phyloP scores from a whole-genome alignment of 495 filamentous ascomycete species.

The Choiromyces venosus region DNA sequence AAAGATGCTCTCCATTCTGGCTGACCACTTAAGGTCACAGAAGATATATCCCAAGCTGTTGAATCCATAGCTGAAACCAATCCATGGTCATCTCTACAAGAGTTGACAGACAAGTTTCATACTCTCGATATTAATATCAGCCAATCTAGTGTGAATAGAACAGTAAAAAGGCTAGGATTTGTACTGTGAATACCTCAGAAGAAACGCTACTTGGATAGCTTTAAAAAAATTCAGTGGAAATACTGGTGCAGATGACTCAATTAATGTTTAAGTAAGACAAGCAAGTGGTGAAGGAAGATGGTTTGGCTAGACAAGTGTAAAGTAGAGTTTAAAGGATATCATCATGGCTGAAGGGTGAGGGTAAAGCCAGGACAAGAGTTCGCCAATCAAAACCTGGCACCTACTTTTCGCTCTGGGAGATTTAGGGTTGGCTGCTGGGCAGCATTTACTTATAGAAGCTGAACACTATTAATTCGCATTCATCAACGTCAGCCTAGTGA shows the following conservation, averaged over 20 bases:
- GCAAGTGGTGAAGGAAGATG: too few species aligned
- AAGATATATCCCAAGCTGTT: background rate
- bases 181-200: background rate
- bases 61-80: background rate
- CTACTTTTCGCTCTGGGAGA: background rate
- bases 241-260: background rate
- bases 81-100: background rate
- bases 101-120: background rate
- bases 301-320: background rate
- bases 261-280: too few species aligned
- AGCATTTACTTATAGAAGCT: background rate
- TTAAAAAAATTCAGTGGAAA: background rate
- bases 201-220: background rate
- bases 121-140: too few species aligned
- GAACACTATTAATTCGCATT: background rate
- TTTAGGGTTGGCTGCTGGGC: background rate
- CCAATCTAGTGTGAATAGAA: background rate
- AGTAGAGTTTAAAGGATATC: background rate
- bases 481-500: background rate
- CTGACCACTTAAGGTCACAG: background rate
- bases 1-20: background rate
- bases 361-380: background rate
- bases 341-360: background rate
- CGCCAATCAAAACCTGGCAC: background rate
- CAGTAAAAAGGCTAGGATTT: background rate